Conservation (phyloP, 2,329 filamentous ascomycete genomes). For the Fusarium armeniacum region DNA sequence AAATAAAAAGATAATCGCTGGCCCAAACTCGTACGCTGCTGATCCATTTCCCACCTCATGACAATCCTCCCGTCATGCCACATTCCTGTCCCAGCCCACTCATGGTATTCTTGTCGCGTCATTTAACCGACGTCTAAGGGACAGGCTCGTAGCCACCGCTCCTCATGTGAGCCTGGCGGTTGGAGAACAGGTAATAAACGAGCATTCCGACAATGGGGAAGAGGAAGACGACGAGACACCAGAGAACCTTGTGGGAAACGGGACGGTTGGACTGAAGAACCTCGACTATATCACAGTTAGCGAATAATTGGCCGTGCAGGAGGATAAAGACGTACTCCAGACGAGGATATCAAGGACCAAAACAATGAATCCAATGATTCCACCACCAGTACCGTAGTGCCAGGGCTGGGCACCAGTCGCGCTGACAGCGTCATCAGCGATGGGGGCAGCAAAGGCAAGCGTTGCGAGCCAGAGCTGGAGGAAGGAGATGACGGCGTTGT, state of each 20-base stretch:
- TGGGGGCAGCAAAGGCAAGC: conserved; percentile 63
- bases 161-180: conserved; percentile 68
- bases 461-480: conserved; percentile 61
- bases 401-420: conserved; percentile 60
- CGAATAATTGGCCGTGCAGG: background rate
- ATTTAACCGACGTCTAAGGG: background rate
- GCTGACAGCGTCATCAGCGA: conserved; percentile 47
- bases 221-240: conserved; percentile 74
- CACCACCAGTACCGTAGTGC: conserved; percentile 73
- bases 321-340: conserved; percentile 65
- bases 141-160: conserved; percentile 67
- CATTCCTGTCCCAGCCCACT: background rate
- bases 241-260: conserved; percentile 69
- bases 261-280: conserved; percentile 74
- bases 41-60: accelerated
- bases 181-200: conserved; percentile 75
- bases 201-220: conserved; percentile 74
- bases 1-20: background rate
- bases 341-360: conserved; percentile 74
- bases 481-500: conserved; percentile 36
- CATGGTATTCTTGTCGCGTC: accelerated
- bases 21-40: background rate
- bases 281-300: conserved; percentile 63
- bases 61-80: background rate
- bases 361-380: conserved; percentile 72